These are phyloP conservation scores for Emergomyces pasteurianus DNA, from an alignment of 2,329 filamentous ascomycete genomes.

Conservation along the genomic window DNA sequence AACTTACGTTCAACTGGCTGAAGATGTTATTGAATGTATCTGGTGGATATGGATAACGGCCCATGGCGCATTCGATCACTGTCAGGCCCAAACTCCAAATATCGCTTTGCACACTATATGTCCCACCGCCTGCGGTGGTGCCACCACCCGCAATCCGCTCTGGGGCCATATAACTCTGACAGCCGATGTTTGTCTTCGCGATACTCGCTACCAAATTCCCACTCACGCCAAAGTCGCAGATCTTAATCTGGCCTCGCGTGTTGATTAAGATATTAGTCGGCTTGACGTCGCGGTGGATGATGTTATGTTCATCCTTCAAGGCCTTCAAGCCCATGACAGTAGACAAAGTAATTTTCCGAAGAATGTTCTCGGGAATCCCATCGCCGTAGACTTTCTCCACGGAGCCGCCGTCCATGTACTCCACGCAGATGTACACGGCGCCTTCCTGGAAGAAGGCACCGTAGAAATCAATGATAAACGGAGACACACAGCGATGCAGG, in stretches of 20 bases:
- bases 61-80: constrained; percentile 91
- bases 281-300: constrained; percentile 97
- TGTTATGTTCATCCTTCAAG: constrained; percentile 95
- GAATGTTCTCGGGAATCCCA: constrained; percentile 76
- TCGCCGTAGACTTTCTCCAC: constrained; percentile 92
- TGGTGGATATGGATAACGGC: constrained; percentile 88
- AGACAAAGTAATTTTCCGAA: constrained; percentile 80
- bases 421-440: constrained; percentile 97
- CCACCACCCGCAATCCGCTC: constrained; percentile 83
- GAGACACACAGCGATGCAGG: constrained; percentile 84
- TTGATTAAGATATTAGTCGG: constrained; percentile 97
- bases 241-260: constrained; percentile 82
- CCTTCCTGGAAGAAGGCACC: constrained; percentile 98
- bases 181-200: constrained; percentile 96
- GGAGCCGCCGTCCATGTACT: constrained; percentile 97
- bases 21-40: constrained; percentile 98
- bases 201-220: constrained; percentile 96
- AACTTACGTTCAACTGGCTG: constrained; percentile 84
- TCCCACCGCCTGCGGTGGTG: constrained; percentile 61
- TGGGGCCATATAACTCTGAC: constrained; percentile 98
- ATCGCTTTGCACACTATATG: constrained; percentile 95
- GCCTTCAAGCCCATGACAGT: constrained; percentile 86
- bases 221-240: constrained; percentile 96
- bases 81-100: constrained; percentile 94
- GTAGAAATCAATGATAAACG: constrained; percentile 97